Percentiles rank a stretch among this genome's conserved stretches.
Evolutionary conservation across 148 eudicot genomes (phyloP).

Genomic region (Diospyros lotus): DNA sequence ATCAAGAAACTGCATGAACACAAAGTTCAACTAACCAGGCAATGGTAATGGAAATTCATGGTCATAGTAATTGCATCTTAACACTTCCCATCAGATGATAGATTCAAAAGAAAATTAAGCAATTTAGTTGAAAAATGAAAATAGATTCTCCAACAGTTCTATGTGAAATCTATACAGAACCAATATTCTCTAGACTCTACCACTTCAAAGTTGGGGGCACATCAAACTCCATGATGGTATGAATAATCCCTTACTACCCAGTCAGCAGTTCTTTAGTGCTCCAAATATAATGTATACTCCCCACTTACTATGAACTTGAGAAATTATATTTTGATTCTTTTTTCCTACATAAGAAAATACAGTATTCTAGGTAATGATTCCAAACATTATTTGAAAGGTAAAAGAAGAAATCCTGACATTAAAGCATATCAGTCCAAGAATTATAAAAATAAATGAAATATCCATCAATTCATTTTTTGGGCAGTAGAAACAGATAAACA

Average conservation of each 20-base stretch:
- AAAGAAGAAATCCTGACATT: background rate
- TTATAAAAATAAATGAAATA: background rate
- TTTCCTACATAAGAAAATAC: background rate
- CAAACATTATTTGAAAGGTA: background rate
- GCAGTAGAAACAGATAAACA: background rate
- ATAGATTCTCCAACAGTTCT: too few relatives aligned
- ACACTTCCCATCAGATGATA: background rate
- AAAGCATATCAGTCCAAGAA: background rate
- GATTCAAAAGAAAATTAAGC: background rate
- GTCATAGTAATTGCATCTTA: background rate
- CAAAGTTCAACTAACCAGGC: background rate
- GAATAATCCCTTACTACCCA: background rate
- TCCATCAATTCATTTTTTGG: background rate
- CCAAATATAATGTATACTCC: background rate
- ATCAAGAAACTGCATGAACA: background rate
- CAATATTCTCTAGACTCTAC: background rate
- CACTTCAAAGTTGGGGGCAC: background rate
- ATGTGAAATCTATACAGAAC: background rate
- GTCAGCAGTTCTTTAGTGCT: background rate
- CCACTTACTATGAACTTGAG: background rate
- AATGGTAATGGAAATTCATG: background rate
- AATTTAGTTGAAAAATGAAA: background rate
- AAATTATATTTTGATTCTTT: background rate
- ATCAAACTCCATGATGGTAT: background rate
- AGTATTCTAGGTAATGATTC: background rate